Percentiles rank a stretch among this genome's conserved stretches.
Evolutionary conservation across 352 stramenopile species (phyloP).

Genomic region (Globisporangium abappressorium): DNA sequence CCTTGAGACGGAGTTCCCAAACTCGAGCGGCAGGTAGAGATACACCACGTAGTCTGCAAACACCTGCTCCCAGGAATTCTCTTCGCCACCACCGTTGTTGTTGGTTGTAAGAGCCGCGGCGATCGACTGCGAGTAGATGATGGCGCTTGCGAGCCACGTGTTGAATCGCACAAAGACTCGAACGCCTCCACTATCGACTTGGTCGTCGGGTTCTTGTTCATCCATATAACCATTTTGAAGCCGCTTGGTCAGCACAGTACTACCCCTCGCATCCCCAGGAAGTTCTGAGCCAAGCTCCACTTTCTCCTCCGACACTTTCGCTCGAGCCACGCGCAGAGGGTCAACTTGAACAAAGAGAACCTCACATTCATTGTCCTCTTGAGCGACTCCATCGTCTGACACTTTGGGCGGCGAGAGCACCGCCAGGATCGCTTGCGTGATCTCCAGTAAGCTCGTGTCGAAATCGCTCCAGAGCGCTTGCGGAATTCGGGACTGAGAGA

Average conservation of each 20-base stretch:
- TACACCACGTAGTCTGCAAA: slow-evolving; percentile 40
- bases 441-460: slow-evolving; percentile 8
- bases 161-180: slow-evolving; percentile 11
- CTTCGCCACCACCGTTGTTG: slow-evolving; percentile 2
- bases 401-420: not conserved
- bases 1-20: slow-evolving; percentile 22
- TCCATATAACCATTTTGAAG: slow-evolving; percentile 4
- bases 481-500: slow-evolving; percentile 19
- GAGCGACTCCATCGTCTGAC: not conserved
- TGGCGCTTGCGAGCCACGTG: slow-evolving; percentile 17
- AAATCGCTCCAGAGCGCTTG: slow-evolving; percentile 16
- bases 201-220: not conserved
- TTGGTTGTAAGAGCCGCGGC: slow-evolving; percentile 1
- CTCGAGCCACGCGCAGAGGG: not conserved
- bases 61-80: slow-evolving; percentile 38
- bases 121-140: slow-evolving; percentile 23
- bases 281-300: not conserved
- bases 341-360: slow-evolving; percentile 11
- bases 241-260: not conserved
- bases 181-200: not conserved
- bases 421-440: slow-evolving; percentile 5
- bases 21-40: slow-evolving; percentile 65
- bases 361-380: slow-evolving; percentile 5
- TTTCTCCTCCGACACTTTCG: slow-evolving; percentile 3
- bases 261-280: not conserved